Percentiles rank a stretch among this genome's conserved stretches.
Evolutionary conservation across 768 basidiomycete species (phyloP).

Genomic region (Boletales sp.): DNA sequence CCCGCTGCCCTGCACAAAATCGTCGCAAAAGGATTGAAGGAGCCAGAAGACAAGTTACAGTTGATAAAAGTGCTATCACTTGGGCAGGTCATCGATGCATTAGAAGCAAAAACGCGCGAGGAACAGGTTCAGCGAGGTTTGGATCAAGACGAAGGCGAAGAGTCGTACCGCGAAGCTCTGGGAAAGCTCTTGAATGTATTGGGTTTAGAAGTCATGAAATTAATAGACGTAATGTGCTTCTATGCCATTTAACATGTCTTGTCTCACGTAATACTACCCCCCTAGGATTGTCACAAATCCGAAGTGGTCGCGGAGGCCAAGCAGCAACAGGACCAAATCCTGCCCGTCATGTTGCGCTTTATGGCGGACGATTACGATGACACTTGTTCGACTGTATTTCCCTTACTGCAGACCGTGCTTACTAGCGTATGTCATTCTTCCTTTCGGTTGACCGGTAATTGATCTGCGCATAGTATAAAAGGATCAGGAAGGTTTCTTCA

Average conservation of each 20-base stretch:
- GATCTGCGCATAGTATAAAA: constrained; percentile 67
- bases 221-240: constrained; percentile 60
- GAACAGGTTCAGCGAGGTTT: constrained; percentile 65
- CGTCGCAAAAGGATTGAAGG: constrained; percentile 90
- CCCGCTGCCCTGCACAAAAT: constrained; percentile 78
- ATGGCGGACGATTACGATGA: constrained; percentile 90
- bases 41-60: constrained; percentile 84
- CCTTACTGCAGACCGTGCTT: constrained; percentile 73
- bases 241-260: neutral
- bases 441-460: constrained; percentile 1
- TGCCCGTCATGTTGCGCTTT: constrained; percentile 84
- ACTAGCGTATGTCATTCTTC: constrained; percentile 49
- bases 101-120: constrained; percentile 72
- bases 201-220: constrained; percentile 79
- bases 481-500: constrained; percentile 55
- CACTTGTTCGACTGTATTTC: constrained; percentile 81
- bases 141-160: constrained; percentile 81
- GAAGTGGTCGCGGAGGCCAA: constrained; percentile 63
- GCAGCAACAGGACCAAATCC: constrained; percentile 56
- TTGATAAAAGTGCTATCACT: constrained; percentile 87
- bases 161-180: constrained; percentile 84
- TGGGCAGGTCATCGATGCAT: constrained; percentile 72
- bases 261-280: constrained; percentile 3
- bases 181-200: constrained; percentile 79
- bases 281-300: constrained; percentile 58